These are phyloP conservation scores for Agarophyton chilense DNA, from an alignment of 23 red algal genomes.

Conservation along the genomic window DNA sequence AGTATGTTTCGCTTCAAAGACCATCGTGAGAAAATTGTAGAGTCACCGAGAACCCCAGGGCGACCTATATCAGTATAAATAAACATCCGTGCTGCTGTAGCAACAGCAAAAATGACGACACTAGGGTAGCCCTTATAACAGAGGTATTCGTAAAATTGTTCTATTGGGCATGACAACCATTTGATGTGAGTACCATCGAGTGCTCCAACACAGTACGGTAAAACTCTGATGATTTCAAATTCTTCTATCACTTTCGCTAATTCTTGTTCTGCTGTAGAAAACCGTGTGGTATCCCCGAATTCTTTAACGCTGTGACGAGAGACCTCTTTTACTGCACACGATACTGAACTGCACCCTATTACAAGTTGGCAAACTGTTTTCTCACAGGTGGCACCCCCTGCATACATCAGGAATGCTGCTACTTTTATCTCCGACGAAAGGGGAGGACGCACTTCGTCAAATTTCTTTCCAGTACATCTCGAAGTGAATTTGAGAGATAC, in stretches of 20 bases:
- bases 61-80: no score
- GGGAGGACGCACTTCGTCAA: no score
- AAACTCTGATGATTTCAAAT: neutral
- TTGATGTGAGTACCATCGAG: slow-evolving; percentile 15
- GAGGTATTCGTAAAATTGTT: no score
- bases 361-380: neutral
- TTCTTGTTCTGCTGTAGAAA: neutral
- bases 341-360: slow-evolving; percentile 9
- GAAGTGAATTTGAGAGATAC: no score
- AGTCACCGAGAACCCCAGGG: slow-evolving; percentile 33
- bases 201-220: slow-evolving; percentile 17
- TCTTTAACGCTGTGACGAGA: neutral
- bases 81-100: no score
- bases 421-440: no score
- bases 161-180: neutral
- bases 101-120: no score
- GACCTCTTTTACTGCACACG: neutral
- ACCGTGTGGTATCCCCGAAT: neutral
- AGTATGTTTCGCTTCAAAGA: slow-evolving; percentile 25
- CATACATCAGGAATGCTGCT: no score
- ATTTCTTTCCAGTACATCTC: no score
- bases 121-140: no score
- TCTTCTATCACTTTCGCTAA: neutral
- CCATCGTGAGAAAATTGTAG: neutral
- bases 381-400: no score